These are phyloP conservation scores for Tylopilus orsonianus DNA, from an alignment of 1,284 basidiomycete genomes.

Conservation along the genomic window DNA sequence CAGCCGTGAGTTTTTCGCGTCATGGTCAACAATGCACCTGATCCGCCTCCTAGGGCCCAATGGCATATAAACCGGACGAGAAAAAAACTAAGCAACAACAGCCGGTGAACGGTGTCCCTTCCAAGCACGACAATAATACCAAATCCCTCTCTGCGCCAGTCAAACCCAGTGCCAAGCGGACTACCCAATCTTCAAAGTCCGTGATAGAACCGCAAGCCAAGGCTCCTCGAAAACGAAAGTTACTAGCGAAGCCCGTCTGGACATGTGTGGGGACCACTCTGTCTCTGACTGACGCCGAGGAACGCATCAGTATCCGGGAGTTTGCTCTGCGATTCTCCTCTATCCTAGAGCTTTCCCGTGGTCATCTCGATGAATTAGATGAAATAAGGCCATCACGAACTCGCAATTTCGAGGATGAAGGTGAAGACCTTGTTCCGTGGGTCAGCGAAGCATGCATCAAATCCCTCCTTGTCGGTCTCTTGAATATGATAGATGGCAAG, in stretches of 20 bases:
- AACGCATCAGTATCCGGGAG: conserved; percentile 70
- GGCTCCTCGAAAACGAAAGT: conserved; percentile 18
- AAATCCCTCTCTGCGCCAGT: conserved; percentile 17
- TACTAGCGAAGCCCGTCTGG: conserved; percentile 49
- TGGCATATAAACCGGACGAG: conserved; percentile 31
- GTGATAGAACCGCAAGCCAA: conserved; percentile 6
- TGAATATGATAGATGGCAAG: conserved; percentile 50
- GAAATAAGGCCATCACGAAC: conserved; percentile 45
- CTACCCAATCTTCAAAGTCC: conserved; percentile 11
- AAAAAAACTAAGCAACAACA: conserved; percentile 15
- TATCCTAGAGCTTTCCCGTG: conserved; percentile 52
- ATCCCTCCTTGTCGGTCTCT: conserved; percentile 55
- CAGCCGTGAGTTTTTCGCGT: conserved; percentile 30
- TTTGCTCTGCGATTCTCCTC: conserved; percentile 64
- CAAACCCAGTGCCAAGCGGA: conserved; percentile 12
- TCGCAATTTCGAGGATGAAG: conserved; percentile 39
- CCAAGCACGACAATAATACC: conserved; percentile 4
- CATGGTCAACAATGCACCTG: conserved; percentile 6
- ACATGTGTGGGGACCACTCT: conserved; percentile 46
- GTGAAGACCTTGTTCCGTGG: conserved; percentile 50
- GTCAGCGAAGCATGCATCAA: conserved; percentile 63
- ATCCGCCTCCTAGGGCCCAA: conserved; percentile 26
- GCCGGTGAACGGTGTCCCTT: conserved; percentile 2
- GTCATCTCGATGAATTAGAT: conserved; percentile 64
- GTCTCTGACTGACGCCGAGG: conserved; percentile 47